Evolutionary conservation across 2,329 filamentous ascomycete genomes (phyloP), one percentile per base, ranked within the genome.

Genomic region (Nannizziopsis arthrosporioides): DNA sequence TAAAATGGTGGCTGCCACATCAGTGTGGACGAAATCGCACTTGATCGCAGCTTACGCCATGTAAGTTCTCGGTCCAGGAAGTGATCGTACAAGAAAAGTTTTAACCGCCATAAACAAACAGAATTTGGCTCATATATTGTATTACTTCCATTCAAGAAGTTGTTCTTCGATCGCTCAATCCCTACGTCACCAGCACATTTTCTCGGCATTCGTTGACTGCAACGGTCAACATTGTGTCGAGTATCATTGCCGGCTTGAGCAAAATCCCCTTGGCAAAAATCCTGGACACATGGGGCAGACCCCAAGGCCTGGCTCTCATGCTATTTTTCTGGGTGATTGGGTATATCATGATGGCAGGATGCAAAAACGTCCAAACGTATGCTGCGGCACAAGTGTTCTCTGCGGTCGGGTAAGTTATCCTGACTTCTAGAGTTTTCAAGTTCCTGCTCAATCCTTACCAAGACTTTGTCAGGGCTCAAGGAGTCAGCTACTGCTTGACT

Each of bases 331-430:
- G 31, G 38, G 31, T 37, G 5, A 27, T 51, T 54, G 57, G 57
- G 8, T 64, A 80, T 35, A 66, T 78, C 53, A 71, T 83, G 65
- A 78, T 80, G 63, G 79, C 80, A 2, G 67, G 66, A 1, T 80
- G 75, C 60, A 66, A 69, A 1, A 75, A 74, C 52, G 72, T 81
- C 11, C 62, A 75, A 55, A 75, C 72, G 1, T 82, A 80, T 58
- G 73, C 75, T 37, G 77, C 77, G 1, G 77, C 75, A 1, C 72
- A 78, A 47, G 75, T 81, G 1, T 75, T 82, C 51, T 81, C 78
- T 58, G 70, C 69, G 56, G 70, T 79, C 27, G 79, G 80, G 43
- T 51, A 39, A 35, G 49, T 17, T 17, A 27, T 27, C 22, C 3
- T 3, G 22, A 3, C 22, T 27, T 27, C 38, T 27, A 31, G 19